phyloP scores from a whole-genome alignment of 805 yeast genomes.

The Candida ficus region DNA sequence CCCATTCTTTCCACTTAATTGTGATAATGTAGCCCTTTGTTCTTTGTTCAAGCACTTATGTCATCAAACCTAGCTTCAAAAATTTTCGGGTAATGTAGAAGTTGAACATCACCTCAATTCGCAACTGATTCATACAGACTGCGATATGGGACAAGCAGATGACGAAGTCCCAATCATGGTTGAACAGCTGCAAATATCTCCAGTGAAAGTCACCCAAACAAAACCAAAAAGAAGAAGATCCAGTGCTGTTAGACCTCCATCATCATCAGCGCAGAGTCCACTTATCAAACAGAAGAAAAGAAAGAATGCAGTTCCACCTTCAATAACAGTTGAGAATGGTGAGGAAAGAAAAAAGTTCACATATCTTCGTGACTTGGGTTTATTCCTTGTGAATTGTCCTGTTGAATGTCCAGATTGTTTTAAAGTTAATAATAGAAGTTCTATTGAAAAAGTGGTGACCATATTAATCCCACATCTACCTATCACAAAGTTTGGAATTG shows the following conservation, averaged over 20 bases:
- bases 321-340: constrained; percentile 32
- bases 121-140: no score
- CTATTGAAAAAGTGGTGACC: constrained; percentile 50
- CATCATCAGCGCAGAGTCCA: constrained; percentile 7
- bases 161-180: constrained; percentile 6
- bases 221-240: constrained; percentile 22
- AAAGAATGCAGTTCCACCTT: constrained; percentile 23
- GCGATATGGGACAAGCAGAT: not conserved
- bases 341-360: constrained; percentile 13
- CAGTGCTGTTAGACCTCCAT: constrained; percentile 17
- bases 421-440: constrained; percentile 40
- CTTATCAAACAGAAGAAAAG: constrained; percentile 27
- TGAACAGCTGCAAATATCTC: constrained; percentile 1
- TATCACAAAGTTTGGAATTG: constrained; percentile 5
- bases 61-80: not conserved
- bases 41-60: no score
- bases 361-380: constrained; percentile 22
- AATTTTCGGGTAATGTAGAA: not conserved
- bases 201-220: not conserved
- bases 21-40: no score
- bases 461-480: constrained; percentile 51
- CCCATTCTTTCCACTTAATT: no score
- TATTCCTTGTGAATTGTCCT: constrained; percentile 26
- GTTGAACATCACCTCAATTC: no score
- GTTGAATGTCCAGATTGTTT: constrained; percentile 40